These are phyloP conservation scores for Fistulifera pelliculosa DNA, from an alignment of 108 stramenopile genomes.

Conservation along the genomic window DNA sequence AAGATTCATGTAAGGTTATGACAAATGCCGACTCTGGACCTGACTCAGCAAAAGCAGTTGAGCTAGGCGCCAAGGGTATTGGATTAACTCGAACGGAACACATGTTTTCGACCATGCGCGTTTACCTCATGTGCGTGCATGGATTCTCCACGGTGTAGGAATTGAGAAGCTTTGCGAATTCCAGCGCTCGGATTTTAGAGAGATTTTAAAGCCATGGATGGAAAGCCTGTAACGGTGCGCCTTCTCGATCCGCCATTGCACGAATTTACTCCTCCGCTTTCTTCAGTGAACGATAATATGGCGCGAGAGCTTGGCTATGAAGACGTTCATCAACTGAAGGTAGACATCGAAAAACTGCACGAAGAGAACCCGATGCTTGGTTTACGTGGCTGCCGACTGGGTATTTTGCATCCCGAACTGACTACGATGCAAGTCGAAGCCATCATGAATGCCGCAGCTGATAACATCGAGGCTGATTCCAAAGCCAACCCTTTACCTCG, in stretches of 20 bases:
- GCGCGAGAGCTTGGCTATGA: constrained; percentile 46
- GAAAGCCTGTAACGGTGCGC: constrained; percentile 67
- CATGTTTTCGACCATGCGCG: constrained; percentile 78
- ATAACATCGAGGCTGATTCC: constrained; percentile 33
- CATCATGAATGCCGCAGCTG: constrained; percentile 56
- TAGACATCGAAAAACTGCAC: constrained; percentile 49
- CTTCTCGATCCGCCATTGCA: constrained; percentile 82
- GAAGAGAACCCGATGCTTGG: constrained; percentile 84
- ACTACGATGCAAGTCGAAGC: constrained; percentile 74
- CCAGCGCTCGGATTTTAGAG: constrained; percentile 58
- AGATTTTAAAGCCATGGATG: constrained; percentile 65
- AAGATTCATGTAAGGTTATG: constrained; percentile 53
- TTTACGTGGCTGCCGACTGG: constrained; percentile 70
- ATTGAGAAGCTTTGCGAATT: constrained; percentile 49
- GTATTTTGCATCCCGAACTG: constrained; percentile 52
- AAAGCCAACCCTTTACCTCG: constrained; percentile 42
- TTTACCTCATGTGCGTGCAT: constrained; percentile 59
- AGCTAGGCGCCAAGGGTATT: constrained; percentile 73
- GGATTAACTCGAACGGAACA: constrained; percentile 83
- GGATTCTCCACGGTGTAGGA: constrained; percentile 68
- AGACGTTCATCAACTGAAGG: constrained; percentile 31
- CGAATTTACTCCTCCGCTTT: constrained; percentile 65
- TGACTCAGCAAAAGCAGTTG: constrained; percentile 57
- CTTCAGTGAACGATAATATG: constrained; percentile 37
- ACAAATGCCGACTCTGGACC: constrained; percentile 80